Base-by-base conservation (phyloP, 768 basidiomycete genomes). In the Chalciporus chontae region DNA sequence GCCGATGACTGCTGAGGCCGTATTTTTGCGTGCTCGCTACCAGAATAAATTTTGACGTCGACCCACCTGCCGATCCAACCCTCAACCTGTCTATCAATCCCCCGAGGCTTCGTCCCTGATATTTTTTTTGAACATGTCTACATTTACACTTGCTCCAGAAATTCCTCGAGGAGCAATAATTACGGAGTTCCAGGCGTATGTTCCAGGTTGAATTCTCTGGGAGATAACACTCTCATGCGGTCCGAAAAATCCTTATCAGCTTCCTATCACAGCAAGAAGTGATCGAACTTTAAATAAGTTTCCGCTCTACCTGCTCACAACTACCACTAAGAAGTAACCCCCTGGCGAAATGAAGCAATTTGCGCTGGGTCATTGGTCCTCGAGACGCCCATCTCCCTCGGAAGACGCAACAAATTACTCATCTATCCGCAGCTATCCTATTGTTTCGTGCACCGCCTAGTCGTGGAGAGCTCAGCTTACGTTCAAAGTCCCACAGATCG, bases 371-470 rank as follows among this genome's bases (percentile, higher is more conserved):
- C 54, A 23, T 43, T 37, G 27, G 15, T 41, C 48, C 42, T 45
- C 31, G 38, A 60, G 50, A 41, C 57, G 57, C 57, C 55, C 59
- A 60, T 63, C 56, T 54, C 56, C 53, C 51, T 59, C 56, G 44
- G 32, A 40, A 53, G 46, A 38, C 46, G 58, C n/a, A 56, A 64
- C 66, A 32, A 52, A 58, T 67, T 61, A 68, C 56, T 55, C 51
- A 66, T 48, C 5, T 26, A 7, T 26, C 26, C 26, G 26, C 26
- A 8, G 26, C 43, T 31, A 11, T 41, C 43, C 56, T 47, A 48
- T 51, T 56, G 45, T 52, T 34, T 54, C 53, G 19, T 24, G 32
- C 9, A 32, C 32, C 32, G 32, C 32, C 32, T 15, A 32, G n/a
- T n/a, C n/a, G n/a, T n/a, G n/a, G n/a, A n/a, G n/a, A n/a, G n/a